phyloP scores from a whole-genome alignment of 805 yeast genomes.

The Lachancea waltii region DNA sequence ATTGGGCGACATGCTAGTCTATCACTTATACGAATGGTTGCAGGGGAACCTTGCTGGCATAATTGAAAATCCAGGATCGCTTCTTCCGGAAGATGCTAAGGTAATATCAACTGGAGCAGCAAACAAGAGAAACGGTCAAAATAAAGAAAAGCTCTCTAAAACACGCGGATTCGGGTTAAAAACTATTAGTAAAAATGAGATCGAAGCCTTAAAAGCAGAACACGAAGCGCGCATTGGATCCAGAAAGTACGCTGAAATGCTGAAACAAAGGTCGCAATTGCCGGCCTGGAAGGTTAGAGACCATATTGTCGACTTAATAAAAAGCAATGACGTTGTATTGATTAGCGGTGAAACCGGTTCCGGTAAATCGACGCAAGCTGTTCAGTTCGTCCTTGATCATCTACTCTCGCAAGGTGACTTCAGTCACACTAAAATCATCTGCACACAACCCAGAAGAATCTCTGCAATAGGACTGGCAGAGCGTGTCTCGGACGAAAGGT shows the following conservation, averaged over 20 bases:
- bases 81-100: conserved; percentile 30
- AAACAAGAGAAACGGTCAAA: conserved; percentile 10
- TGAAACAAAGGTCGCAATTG: conserved; percentile 44
- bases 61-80: conserved; percentile 69
- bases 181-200: conserved; percentile 28
- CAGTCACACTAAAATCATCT: conserved; percentile 67
- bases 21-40: conserved; percentile 69
- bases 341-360: conserved; percentile 98
- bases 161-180: conserved; percentile 6
- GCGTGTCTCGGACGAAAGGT: conserved; percentile 75
- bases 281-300: conserved; percentile 91
- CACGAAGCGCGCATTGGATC: conserved; percentile 33
- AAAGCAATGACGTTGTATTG: conserved; percentile 83
- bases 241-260: conserved; percentile 35
- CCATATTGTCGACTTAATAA: conserved; percentile 88
- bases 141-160: neutral
- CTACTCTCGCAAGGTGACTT: conserved; percentile 85
- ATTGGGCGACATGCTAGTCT: conserved; percentile 67
- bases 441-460: conserved; percentile 93
- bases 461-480: conserved; percentile 90
- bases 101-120: neutral
- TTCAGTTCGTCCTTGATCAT: conserved; percentile 83
- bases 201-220: conserved; percentile 31
- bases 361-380: conserved; percentile 97
- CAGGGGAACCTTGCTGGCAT: conserved; percentile 53